Conservation (phyloP, 495 filamentous ascomycete genomes). For the Paragyromitra xinjiangensis region DNA sequence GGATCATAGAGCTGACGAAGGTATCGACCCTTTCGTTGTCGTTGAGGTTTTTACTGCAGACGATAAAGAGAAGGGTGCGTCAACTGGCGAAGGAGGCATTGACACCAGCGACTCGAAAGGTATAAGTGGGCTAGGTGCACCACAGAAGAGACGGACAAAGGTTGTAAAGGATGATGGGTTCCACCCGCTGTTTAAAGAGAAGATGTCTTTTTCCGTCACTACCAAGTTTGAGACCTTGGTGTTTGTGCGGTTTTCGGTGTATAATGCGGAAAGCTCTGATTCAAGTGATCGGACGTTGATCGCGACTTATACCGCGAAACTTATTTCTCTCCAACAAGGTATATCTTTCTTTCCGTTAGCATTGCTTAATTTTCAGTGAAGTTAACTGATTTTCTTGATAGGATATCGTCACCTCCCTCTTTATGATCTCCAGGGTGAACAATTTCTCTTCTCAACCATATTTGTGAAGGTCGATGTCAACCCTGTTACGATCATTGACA, state of each 20-base stretch:
- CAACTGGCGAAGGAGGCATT: slow-evolving; percentile 71
- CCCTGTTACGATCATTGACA: slow-evolving; percentile 65
- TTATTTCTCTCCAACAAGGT: slow-evolving; percentile 83
- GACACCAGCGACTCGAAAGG: slow-evolving; percentile 75
- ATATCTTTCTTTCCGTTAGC: slow-evolving; percentile 6
- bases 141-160: slow-evolving; percentile 78
- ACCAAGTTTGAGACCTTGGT: slow-evolving; percentile 93
- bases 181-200: slow-evolving; percentile 82
- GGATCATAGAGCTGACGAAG: slow-evolving; percentile 71
- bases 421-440: slow-evolving; percentile 85
- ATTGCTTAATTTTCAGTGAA: background rate
- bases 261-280: slow-evolving; percentile 76
- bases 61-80: slow-evolving; percentile 72
- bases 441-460: slow-evolving; percentile 91
- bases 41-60: slow-evolving; percentile 94
- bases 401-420: slow-evolving; percentile 96
- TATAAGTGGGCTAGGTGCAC: slow-evolving; percentile 75
- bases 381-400: slow-evolving; percentile 31
- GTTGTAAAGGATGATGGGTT: slow-evolving; percentile 88
- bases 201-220: slow-evolving; percentile 77
- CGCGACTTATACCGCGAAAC: slow-evolving; percentile 90
- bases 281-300: slow-evolving; percentile 71
- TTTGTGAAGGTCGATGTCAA: slow-evolving; percentile 83
- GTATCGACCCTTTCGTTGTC: slow-evolving; percentile 90
- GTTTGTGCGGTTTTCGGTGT: slow-evolving; percentile 92